These are phyloP conservation scores for Punica granatum DNA, from an alignment of 345 rosid species.

Conservation along the genomic window DNA sequence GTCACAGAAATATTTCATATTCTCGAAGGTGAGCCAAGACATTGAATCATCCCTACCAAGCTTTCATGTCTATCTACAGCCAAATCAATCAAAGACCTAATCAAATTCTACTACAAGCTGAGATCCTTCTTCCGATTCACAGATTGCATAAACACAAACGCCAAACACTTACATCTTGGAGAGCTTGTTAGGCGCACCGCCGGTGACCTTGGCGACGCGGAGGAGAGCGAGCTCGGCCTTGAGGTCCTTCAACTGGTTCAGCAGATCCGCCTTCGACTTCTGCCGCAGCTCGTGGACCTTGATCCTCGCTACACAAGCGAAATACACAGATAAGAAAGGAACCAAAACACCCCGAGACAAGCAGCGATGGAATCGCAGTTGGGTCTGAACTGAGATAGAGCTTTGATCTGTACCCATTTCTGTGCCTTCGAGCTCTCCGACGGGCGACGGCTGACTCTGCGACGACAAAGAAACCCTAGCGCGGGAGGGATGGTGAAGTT, in stretches of 20 bases:
- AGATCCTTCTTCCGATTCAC: background rate
- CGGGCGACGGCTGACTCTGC: conserved; percentile 9
- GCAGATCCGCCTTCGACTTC: conserved; percentile 46
- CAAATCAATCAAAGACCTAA: background rate
- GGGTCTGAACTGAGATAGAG: background rate
- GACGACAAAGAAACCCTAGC: background rate
- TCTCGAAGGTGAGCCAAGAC: background rate
- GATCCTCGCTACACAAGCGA: conserved; percentile 36
- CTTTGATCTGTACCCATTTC: conserved; percentile 17
- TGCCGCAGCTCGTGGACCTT: conserved; percentile 70
- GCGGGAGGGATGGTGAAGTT: background rate
- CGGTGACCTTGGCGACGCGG: conserved; percentile 68
- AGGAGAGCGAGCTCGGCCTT: conserved; percentile 64
- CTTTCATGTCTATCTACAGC: background rate
- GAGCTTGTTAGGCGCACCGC: conserved; percentile 68
- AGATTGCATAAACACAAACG: background rate
- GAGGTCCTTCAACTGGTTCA: conserved; percentile 52
- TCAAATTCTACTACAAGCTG: background rate
- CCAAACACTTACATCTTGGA: conserved; percentile 47
- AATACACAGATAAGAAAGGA: background rate
- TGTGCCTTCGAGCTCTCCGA: conserved; percentile 1
- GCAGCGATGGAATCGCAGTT: background rate
- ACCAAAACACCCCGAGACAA: background rate
- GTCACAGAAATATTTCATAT: background rate
- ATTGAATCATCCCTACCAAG: background rate